These are phyloP conservation scores for Calonectria honghensis DNA, from an alignment of 2,329 filamentous ascomycete genomes.

Conservation along the genomic window DNA sequence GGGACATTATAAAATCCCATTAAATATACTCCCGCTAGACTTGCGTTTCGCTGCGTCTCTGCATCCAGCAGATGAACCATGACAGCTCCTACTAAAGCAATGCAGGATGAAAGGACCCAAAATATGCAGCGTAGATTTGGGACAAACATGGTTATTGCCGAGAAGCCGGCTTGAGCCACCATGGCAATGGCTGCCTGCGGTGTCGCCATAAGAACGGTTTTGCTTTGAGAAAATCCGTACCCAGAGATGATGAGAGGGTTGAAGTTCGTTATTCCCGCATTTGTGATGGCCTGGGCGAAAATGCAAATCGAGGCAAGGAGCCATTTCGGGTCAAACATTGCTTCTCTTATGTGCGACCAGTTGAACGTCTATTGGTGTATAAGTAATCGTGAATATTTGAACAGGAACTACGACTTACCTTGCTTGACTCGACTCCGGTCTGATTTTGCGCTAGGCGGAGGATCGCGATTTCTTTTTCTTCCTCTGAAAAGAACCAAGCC, in stretches of 20 bases:
- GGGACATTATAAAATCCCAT: constrained; percentile 60
- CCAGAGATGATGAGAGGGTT: constrained; percentile 77
- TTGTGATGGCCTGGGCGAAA: constrained; percentile 79
- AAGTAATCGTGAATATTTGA: not conserved
- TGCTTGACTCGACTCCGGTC: constrained; percentile 28
- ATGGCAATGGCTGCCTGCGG: constrained; percentile 59
- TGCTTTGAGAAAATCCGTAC: constrained; percentile 52
- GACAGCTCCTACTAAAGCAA: constrained; percentile 52
- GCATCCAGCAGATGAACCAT: constrained; percentile 54
- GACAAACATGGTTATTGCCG: constrained; percentile 54
- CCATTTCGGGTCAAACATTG: constrained; percentile 46
- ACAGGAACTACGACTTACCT: not conserved
- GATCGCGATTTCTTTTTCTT: constrained; percentile 46
- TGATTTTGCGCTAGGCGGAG: constrained; percentile 27
- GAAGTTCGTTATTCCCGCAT: constrained; percentile 81
- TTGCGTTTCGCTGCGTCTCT: constrained; percentile 47
- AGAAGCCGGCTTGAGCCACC: constrained; percentile 49
- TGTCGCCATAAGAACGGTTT: constrained; percentile 57
- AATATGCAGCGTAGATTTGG: constrained; percentile 57
- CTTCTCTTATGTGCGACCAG: constrained; percentile 44
- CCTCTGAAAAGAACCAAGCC: constrained; percentile 50
- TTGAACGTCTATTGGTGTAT: constrained; percentile 39
- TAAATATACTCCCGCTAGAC: constrained; percentile 57
- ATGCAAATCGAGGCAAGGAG: constrained; percentile 52
- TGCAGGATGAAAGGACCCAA: constrained; percentile 52